Evolutionary conservation across 2,329 filamentous ascomycete species (phyloP), one percentile per base, ranked within the genome.

Genomic region (Exophiala aquamarina): DNA sequence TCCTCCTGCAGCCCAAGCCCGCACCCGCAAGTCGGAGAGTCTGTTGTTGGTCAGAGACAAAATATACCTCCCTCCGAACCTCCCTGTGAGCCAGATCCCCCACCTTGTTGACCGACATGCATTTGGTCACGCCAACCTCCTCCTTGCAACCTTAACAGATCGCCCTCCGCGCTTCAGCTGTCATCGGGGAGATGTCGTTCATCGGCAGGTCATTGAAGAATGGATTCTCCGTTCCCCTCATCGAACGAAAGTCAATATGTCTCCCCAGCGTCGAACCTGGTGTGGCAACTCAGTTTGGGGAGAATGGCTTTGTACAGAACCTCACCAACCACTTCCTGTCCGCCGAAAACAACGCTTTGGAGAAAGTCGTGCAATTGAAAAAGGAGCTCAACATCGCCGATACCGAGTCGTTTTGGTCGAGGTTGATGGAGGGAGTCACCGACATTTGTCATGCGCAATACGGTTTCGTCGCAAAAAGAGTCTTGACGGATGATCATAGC

Each of bases 391-490:
- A 74, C 41, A 67, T 67, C 15, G 69, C 78, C 40, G 72, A 77
- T 41, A 75, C 72, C 2, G 76, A 82, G 49, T 71, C 76, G 40
- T 87, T 87, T 66, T 88, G 83, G 83, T 70, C 69, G 35, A 68
- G 76, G 17, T 68, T 86, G 47, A 80, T 85, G 67, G 77, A 84
- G 60, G 81, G 80, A 34, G 71, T 87, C 59, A 79, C 83, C 36
- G 71, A 72, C 37, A 78, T 87, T 28, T 73, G 78, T 48, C 77
- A 79, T 49, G 77, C 83, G 7, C 84, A 88, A 62, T 85, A 83
- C 67, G 78, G 76, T 18, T 87, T 87, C 59, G 80, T 87, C 32
- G 80, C 82, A 36, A 85, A 85, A 62, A 69, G 81, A 35, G 79
- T 83, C 34, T 66, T 82, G 44, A 73, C 76, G 19, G 77, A 82